These are phyloP conservation scores for Amanita polypyramis DNA, from an alignment of 768 basidiomycete species.

Conservation along the genomic window DNA sequence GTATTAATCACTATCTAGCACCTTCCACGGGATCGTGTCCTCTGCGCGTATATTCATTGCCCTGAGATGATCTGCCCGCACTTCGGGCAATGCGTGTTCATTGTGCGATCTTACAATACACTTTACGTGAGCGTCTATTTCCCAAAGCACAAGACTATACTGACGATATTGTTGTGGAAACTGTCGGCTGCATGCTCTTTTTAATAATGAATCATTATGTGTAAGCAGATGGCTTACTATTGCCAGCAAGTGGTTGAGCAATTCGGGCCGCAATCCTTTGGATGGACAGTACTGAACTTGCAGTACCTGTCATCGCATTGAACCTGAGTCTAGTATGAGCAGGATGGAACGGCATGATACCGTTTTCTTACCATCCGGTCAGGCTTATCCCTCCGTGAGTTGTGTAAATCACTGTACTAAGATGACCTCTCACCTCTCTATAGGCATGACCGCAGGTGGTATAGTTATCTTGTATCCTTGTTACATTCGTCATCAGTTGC, in stretches of 20 bases:
- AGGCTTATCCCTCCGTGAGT: conserved; percentile 27
- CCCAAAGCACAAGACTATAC: conserved; percentile 16
- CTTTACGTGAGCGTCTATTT: conserved; percentile 1
- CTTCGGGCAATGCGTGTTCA: conserved; percentile 18
- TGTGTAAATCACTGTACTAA: neutral
- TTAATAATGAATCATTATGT: neutral
- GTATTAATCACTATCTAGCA: neutral
- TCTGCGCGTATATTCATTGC: neutral
- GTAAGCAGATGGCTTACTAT: conserved; percentile 39
- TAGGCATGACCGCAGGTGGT: conserved; percentile 44
- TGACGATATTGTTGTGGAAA: conserved; percentile 63
- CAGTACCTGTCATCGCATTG: conserved; percentile 55
- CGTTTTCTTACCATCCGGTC: conserved; percentile 42
- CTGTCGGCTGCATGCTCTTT: conserved; percentile 39
- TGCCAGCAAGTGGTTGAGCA: conserved; percentile 66
- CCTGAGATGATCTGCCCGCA: conserved; percentile 15
- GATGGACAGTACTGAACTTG: conserved; percentile 64
- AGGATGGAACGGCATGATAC: conserved; percentile 7
- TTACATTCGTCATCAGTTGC: conserved; percentile 12
- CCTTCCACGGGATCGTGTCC: neutral
- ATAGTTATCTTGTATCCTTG: conserved; percentile 58
- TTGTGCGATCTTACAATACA: conserved; percentile 17
- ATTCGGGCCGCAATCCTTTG: conserved; percentile 43
- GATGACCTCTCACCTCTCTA: conserved; percentile 31
- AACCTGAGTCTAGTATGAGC: conserved; percentile 30